Conservation (phyloP, 2,329 filamentous ascomycete genomes). For the Diaporthe nobilis region DNA sequence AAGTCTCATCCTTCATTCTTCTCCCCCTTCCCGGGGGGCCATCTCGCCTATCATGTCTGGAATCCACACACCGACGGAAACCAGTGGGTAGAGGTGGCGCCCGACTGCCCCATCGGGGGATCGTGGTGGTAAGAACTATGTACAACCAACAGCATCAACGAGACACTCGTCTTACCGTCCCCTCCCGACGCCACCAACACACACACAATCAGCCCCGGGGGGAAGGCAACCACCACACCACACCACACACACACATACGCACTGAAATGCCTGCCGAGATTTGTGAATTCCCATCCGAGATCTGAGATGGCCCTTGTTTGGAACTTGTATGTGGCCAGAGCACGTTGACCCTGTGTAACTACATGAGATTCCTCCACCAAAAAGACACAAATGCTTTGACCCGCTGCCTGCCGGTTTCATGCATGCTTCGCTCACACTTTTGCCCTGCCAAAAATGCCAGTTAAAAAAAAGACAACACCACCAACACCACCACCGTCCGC, state of each 20-base stretch:
- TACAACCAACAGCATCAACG: slow-evolving; percentile 29
- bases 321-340: slow-evolving; percentile 15
- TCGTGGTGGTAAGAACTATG: slow-evolving; percentile 39
- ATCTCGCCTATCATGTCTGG: slow-evolving; percentile 32
- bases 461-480: slow-evolving; percentile 7
- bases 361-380: not conserved
- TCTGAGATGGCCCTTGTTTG: slow-evolving; percentile 21
- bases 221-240: not conserved
- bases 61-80: slow-evolving; percentile 21
- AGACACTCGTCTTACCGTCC: slow-evolving; percentile 25
- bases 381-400: slow-evolving; percentile 22
- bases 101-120: not conserved
- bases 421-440: slow-evolving; percentile 36
- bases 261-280: slow-evolving; percentile 18
- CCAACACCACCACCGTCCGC: slow-evolving; percentile 2
- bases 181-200: not conserved
- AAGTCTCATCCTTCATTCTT: slow-evolving; percentile 21
- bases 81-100: slow-evolving; percentile 9
- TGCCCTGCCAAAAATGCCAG: slow-evolving; percentile 17
- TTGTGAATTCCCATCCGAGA: slow-evolving; percentile 23
- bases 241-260: not conserved
- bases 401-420: slow-evolving; percentile 35
- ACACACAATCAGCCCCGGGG: not conserved
- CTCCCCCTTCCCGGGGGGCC: not conserved
- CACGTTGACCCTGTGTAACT: slow-evolving; percentile 3